These are phyloP conservation scores for Fusarium redolens DNA, from an alignment of 2,329 filamentous ascomycete species.

Conservation along the genomic window DNA sequence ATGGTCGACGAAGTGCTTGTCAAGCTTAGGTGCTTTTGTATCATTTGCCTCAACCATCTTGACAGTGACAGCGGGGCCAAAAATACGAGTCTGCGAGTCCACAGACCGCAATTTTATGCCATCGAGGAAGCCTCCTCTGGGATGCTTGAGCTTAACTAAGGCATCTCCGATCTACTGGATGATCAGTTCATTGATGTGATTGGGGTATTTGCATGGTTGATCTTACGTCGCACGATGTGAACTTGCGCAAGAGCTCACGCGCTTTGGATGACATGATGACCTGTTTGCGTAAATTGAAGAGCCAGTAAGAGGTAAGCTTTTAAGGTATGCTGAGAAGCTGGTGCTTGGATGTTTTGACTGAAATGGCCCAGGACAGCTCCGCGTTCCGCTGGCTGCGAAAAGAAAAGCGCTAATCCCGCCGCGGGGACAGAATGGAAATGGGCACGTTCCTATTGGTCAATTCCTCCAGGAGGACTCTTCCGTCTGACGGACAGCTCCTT, in stretches of 20 bases:
- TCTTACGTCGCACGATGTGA: not conserved
- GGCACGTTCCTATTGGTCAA: not conserved
- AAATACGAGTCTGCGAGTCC: constrained; percentile 24
- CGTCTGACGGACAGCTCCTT: not conserved
- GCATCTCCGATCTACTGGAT: constrained; percentile 35
- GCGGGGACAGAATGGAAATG: not conserved
- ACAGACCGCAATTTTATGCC: constrained; percentile 43
- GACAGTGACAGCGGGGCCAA: constrained; percentile 47
- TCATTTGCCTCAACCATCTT: constrained; percentile 46
- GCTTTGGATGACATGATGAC: not conserved
- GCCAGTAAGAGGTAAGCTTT: not conserved
- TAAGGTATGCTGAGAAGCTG: not conserved
- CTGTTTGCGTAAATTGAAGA: not conserved
- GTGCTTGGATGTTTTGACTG: not conserved
- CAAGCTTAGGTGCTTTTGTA: constrained; percentile 38
- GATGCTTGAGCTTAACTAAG: constrained; percentile 46
- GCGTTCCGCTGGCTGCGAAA: no score
- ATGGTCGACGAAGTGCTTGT: constrained; percentile 46
- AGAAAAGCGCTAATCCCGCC: not conserved
- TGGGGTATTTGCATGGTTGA: not conserved
- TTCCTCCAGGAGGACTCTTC: not conserved
- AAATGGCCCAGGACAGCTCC: not conserved
- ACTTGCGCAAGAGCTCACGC: not conserved
- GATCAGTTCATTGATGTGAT: not conserved
- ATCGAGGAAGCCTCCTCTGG: constrained; percentile 42